Conservation (phyloP, 805 yeast genomes). For the baker's yeast (Saccharomyces cerevisiae) region DNA sequence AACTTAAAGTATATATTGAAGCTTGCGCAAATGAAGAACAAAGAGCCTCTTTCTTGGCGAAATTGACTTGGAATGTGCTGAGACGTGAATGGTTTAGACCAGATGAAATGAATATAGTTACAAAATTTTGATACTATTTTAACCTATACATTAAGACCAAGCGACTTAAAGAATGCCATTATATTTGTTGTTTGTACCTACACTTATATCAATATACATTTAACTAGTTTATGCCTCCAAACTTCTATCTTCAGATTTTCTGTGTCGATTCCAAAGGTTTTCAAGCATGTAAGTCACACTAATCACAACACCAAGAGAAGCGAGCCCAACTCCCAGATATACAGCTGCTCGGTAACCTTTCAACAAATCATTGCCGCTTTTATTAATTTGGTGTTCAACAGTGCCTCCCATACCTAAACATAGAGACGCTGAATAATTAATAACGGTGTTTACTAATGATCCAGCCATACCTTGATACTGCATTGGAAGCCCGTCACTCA, state of each 20-base stretch:
- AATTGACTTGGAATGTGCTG: conserved; percentile 57
- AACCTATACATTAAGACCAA: not conserved
- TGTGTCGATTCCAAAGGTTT: conserved; percentile 6
- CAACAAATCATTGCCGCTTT: conserved; percentile 18
- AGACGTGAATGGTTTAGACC: conserved; percentile 65
- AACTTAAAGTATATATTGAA: conserved; percentile 84
- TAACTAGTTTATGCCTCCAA: not conserved
- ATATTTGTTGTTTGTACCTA: not conserved
- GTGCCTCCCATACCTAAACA: conserved; percentile 63
- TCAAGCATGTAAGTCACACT: conserved; percentile 11
- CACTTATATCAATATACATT: not conserved
- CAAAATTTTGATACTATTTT: conserved; percentile 6
- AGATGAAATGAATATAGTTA: conserved; percentile 34
- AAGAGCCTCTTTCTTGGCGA: conserved; percentile 46
- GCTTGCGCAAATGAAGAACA: conserved; percentile 45
- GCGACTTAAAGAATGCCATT: too few relatives aligned
- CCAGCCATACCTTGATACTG: conserved; percentile 75
- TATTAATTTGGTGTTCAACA: conserved; percentile 36
- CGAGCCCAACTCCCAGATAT: conserved; percentile 53
- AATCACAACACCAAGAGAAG: conserved; percentile 39
- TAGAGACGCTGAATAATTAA: conserved; percentile 62
- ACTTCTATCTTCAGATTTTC: not conserved
- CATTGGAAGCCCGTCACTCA: conserved; percentile 51
- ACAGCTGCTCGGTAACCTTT: conserved; percentile 47
- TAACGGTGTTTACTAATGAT: conserved; percentile 59